Conservation (phyloP, 768 basidiomycete genomes). For the Nidularia sp. region DNA sequence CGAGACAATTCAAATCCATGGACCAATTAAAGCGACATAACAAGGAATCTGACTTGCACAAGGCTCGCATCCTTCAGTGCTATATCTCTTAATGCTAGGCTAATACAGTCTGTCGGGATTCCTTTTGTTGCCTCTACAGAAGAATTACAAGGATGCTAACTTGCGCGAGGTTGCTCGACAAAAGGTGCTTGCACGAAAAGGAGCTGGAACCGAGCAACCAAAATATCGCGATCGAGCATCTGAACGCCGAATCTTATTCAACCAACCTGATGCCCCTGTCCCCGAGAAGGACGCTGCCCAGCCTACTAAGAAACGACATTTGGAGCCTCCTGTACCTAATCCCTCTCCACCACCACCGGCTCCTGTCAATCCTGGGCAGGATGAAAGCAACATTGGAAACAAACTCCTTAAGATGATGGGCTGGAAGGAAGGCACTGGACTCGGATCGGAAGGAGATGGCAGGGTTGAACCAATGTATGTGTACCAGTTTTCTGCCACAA, state of each 20-base stretch:
- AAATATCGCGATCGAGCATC: slow-evolving; percentile 96
- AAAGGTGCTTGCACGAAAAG: slow-evolving; percentile 50
- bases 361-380: slow-evolving; percentile 66
- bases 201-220: slow-evolving; percentile 42
- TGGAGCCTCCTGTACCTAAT: slow-evolving; percentile 57
- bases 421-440: slow-evolving; percentile 86
- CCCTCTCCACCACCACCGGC: slow-evolving; percentile 60
- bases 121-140: slow-evolving; percentile 46
- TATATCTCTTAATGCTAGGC: too few relatives aligned
- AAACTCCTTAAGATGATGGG: slow-evolving; percentile 97
- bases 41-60: slow-evolving; percentile 92
- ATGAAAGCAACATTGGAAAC: slow-evolving; percentile 86
- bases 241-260: slow-evolving; percentile 85
- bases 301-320: slow-evolving; percentile 29
- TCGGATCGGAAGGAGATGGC: slow-evolving; percentile 81
- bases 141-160: slow-evolving; percentile 74
- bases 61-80: slow-evolving; percentile 59
- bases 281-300: slow-evolving; percentile 39
- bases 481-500: too few relatives aligned
- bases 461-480: slow-evolving; percentile 84
- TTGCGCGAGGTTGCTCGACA: slow-evolving; percentile 72
- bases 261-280: slow-evolving; percentile 83
- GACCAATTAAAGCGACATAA: slow-evolving; percentile 89
- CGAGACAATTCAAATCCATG: slow-evolving; percentile 85
- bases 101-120: too few relatives aligned